Conservation (phyloP, 306 rosid species). For the Lablab purpureus region DNA sequence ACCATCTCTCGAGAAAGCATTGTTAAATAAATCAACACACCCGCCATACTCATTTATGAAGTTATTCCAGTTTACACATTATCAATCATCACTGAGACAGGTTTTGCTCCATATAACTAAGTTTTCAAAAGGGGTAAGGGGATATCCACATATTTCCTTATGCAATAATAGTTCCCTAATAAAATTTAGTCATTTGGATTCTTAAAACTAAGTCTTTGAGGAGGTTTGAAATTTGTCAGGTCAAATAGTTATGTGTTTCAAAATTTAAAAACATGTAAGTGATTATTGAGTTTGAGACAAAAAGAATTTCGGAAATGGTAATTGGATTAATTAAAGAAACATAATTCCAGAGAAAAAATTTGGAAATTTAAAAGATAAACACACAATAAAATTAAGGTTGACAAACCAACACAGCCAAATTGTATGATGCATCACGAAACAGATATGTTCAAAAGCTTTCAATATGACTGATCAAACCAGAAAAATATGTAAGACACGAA, state of each 20-base stretch:
- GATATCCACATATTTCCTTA: not conserved
- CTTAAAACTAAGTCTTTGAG: not conserved
- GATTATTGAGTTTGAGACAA: constrained; percentile 8
- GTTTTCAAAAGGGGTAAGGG: not conserved
- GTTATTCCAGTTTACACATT: not conserved
- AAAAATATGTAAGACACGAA: no score
- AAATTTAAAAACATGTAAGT: not conserved
- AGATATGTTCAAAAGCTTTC: constrained; percentile 17
- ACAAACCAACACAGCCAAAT: not conserved
- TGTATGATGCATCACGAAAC: not conserved
- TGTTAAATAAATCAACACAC: not conserved
- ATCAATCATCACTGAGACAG: constrained; percentile 21
- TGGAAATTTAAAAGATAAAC: not conserved
- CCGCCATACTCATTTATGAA: not conserved
- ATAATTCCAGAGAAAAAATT: not conserved
- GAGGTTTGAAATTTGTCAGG: not conserved
- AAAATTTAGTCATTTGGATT: not conserved
- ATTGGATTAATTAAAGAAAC: constrained; percentile 2
- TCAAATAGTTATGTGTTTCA: not conserved
- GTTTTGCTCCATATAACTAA: not conserved
- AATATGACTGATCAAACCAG: not conserved
- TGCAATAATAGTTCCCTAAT: not conserved
- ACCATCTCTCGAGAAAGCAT: not conserved
- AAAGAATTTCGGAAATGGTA: not conserved
- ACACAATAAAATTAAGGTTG: not conserved